Evolutionary conservation across 148 eudicot genomes (phyloP), one percentile per base, ranked within the genome.

Genomic region (Hydrangea macrophylla): DNA sequence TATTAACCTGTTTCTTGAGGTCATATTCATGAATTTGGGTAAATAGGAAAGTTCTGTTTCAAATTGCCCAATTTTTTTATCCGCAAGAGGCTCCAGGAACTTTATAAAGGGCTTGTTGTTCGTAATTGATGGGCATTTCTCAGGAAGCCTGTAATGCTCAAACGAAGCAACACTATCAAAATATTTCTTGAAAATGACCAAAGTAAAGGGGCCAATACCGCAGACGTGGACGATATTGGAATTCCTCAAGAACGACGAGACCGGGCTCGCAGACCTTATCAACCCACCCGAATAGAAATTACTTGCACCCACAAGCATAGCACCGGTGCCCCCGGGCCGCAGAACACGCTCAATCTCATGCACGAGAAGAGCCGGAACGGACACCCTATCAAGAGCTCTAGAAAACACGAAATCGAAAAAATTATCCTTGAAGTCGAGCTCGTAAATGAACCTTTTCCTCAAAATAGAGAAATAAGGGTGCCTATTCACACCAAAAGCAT

Each of bases 301-400:
- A 12, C 64, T 74, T 7, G 58, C 61, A 6, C 84, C 82, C 12
- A 89, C 82, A 39, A 89, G 81, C 77, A 92, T 67, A 33, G 90
- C 97, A 20, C 89, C 96, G 6, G 77, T 64, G 18, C 96, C 97
- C 37, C 89, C 90, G 0, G 97, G 88, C 20, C 84, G 83, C 23
- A 92, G 79, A 62, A 92, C 74, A 17, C 97, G 92, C 79, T 92
- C 97, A 11, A 92, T 80, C 79, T 92, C 97, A 44, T 60, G 70
- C 61, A 89, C 88, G 25, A 89, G 84, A 39, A 92, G 84, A 5
- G 90, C 88, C 0, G 97, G 97, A 27, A 89, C 82, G 2, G 89
- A 80, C 32, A 87, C 87, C 84, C 78, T 77, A 62, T 85, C 90
- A 36, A 92, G 79, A 73, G 84, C 96, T 70, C 84, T 74, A 0